Evolutionary conservation across 2,329 filamentous ascomycete genomes (phyloP).

Genomic region (Epichloe baconii): DNA sequence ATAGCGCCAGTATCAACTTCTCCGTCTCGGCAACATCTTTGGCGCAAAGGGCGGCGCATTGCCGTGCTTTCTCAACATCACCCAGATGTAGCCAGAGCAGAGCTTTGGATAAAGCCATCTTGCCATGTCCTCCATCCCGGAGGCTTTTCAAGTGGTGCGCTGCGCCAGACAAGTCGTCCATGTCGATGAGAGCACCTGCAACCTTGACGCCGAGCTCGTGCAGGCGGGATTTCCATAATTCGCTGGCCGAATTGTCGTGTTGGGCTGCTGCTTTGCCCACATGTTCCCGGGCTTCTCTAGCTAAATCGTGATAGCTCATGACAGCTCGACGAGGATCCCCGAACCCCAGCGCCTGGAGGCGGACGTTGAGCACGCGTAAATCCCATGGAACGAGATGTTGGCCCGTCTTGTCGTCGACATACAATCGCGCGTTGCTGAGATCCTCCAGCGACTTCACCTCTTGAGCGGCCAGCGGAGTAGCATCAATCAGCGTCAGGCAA

Average conservation of each 20-base stretch:
- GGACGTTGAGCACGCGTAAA: conserved; percentile 67
- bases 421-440: conserved; percentile 41
- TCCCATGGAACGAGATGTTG: conserved; percentile 74
- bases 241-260: conserved; percentile 40
- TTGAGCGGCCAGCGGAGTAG: conserved; percentile 54
- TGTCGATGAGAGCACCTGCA: conserved; percentile 59
- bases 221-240: conserved; percentile 60
- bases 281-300: conserved; percentile 56
- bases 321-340: conserved; percentile 73
- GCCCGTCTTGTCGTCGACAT: conserved; percentile 38
- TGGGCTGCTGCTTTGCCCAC: conserved; percentile 32
- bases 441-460: conserved; percentile 53
- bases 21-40: conserved; percentile 23
- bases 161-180: conserved; percentile 77
- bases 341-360: conserved; percentile 76
- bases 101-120: conserved; percentile 37
- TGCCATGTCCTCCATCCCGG: conserved; percentile 23
- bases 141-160: conserved; percentile 57
- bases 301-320: conserved; percentile 83
- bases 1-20: conserved; percentile 50
- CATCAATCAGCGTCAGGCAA: conserved; percentile 68
- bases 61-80: conserved; percentile 54
- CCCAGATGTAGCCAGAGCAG: conserved; percentile 70
- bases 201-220: conserved; percentile 60
- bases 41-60: conserved; percentile 28